phyloP scores from a whole-genome alignment of 495 filamentous ascomycete species.

The Annulohypoxylon nitens region DNA sequence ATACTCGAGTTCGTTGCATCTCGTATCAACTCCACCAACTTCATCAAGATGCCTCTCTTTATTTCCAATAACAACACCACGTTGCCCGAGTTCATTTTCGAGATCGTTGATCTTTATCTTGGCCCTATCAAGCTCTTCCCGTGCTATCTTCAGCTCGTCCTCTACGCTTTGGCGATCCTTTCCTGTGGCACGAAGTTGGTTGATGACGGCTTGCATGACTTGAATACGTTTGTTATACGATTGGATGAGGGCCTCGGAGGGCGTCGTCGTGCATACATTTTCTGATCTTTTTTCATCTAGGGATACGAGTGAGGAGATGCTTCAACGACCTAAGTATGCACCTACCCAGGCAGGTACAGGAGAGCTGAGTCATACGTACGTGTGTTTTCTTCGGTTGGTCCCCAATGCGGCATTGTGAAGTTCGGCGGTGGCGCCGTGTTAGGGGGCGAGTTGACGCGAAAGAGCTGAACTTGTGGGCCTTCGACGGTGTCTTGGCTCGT shows the following conservation, averaged over 20 bases:
- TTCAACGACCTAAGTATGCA: background rate
- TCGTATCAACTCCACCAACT: background rate
- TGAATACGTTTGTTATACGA: slow-evolving; percentile 22
- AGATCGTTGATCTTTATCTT: slow-evolving; percentile 10
- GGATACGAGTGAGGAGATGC: background rate
- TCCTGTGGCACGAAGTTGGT: slow-evolving; percentile 19
- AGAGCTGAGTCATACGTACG: slow-evolving; percentile 17
- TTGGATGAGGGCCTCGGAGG: slow-evolving; percentile 21
- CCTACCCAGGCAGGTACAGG: background rate
- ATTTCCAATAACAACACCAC: background rate
- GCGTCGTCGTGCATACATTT: background rate
- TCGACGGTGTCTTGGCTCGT: background rate
- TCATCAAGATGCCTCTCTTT: background rate
- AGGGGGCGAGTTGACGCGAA: slow-evolving; percentile 24
- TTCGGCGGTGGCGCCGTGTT: background rate
- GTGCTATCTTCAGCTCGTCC: background rate
- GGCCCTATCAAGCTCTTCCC: slow-evolving; percentile 16
- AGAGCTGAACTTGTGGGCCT: slow-evolving; percentile 34
- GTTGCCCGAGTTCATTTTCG: slow-evolving; percentile 16
- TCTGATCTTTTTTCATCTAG: slow-evolving; percentile 2
- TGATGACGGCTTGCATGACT: slow-evolving; percentile 22
- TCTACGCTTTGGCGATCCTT: slow-evolving; percentile 11
- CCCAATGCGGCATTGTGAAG: slow-evolving; percentile 4
- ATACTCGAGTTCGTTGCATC: background rate
- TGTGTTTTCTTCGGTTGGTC: background rate